Percentiles rank a stretch among this genome's conserved stretches.
phyloP scores from a whole-genome alignment of 768 basidiomycete genomes.

The Podaxis sp. region DNA sequence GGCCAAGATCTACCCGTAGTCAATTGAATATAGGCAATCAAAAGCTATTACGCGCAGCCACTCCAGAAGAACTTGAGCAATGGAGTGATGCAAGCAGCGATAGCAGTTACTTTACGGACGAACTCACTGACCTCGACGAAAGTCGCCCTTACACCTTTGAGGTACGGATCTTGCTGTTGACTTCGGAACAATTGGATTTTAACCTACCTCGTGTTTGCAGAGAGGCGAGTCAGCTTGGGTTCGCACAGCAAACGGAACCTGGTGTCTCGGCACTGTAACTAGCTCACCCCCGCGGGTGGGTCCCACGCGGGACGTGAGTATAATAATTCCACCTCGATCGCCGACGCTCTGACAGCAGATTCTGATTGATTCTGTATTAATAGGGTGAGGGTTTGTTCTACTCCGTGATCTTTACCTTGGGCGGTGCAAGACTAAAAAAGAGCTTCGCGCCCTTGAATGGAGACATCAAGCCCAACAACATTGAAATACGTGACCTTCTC shows the following conservation, averaged over 20 bases:
- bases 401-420: slow-evolving; percentile 42
- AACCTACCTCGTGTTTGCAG: slow-evolving; percentile 27
- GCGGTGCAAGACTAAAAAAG: slow-evolving; percentile 39
- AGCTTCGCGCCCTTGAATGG: slow-evolving; percentile 66
- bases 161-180: slow-evolving; percentile 14
- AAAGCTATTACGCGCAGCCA: slow-evolving; percentile 30
- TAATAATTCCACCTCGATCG: neutral
- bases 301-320: slow-evolving; percentile 45
- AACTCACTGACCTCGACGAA: slow-evolving; percentile 30
- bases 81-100: slow-evolving; percentile 38
- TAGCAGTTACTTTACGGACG: slow-evolving; percentile 26
- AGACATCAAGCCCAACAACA: slow-evolving; percentile 62
- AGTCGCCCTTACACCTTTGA: slow-evolving; percentile 13
- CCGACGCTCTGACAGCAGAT: slow-evolving; percentile 4
- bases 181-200: slow-evolving; percentile 6
- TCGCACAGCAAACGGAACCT: slow-evolving; percentile 46
- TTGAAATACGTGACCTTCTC: slow-evolving; percentile 46
- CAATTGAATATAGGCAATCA: slow-evolving; percentile 16
- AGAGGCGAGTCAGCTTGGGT: slow-evolving; percentile 54
- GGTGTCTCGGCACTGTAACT: slow-evolving; percentile 50
- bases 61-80: slow-evolving; percentile 33
- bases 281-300: slow-evolving; percentile 45
- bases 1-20: slow-evolving; percentile 9
- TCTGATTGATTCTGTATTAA: slow-evolving; percentile 15
- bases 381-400: slow-evolving; percentile 55